These are phyloP conservation scores for Lactarius trivialis DNA, from an alignment of 768 basidiomycete species.

Conservation along the genomic window DNA sequence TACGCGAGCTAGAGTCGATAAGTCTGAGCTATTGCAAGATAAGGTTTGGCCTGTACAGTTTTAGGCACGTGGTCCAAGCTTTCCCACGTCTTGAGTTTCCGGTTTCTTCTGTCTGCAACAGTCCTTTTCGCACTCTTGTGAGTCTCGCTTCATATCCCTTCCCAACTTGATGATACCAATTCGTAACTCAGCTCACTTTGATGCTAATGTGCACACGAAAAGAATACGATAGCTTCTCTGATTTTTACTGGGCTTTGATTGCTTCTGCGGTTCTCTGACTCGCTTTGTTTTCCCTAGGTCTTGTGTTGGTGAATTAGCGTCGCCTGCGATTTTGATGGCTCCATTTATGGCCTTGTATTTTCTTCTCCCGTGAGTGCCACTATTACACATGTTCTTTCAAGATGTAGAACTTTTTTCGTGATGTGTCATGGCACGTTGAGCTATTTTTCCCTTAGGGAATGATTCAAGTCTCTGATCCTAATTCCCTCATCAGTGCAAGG, in stretches of 20 bases:
- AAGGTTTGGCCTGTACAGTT: constrained; percentile 20
- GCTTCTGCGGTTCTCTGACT: not conserved
- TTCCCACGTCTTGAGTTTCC: not conserved
- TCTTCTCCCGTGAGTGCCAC: constrained; percentile 28
- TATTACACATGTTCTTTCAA: constrained; percentile 25
- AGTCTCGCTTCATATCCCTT: not conserved
- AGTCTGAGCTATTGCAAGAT: not conserved
- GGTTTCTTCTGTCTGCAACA: no score
- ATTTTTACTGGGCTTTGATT: constrained; percentile 21
- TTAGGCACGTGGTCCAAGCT: constrained; percentile 8
- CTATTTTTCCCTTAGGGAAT: constrained; percentile 55
- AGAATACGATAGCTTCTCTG: constrained; percentile 41
- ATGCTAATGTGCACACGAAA: constrained; percentile 47
- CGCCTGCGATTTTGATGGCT: not conserved
- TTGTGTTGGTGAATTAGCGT: not conserved
- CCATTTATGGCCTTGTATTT: not conserved
- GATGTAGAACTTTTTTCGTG: constrained; percentile 45
- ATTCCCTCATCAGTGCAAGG: not conserved
- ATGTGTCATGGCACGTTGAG: constrained; percentile 56
- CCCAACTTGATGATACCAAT: constrained; percentile 26
- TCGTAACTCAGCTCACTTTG: constrained; percentile 64
- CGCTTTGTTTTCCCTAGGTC: constrained; percentile 3
- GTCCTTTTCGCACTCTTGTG: not conserved
- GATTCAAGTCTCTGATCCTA: constrained; percentile 74
- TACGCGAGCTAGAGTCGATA: not conserved